Evolutionary conservation across 768 basidiomycete genomes (phyloP).

Genomic region (Tricholoma matsutake): DNA sequence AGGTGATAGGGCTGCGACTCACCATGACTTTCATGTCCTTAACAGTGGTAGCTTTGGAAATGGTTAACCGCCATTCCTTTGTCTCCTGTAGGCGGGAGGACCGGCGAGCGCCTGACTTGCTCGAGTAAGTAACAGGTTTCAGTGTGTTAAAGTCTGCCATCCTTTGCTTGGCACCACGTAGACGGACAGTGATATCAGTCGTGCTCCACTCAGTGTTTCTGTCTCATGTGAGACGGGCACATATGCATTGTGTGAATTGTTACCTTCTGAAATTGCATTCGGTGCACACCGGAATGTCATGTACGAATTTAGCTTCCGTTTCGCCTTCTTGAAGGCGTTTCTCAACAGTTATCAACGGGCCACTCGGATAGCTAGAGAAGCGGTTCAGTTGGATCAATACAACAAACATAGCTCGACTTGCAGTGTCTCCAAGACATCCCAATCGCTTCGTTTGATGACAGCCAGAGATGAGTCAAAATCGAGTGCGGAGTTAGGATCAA

Average conservation of each 20-base stretch:
- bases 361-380: conserved; percentile 51
- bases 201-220: conserved; percentile 58
- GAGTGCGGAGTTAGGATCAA: conserved; percentile 61
- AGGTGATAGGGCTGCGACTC: conserved; percentile 18
- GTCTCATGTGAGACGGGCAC: not conserved
- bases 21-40: conserved; percentile 80
- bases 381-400: not conserved
- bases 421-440: conserved; percentile 59
- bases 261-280: conserved; percentile 62
- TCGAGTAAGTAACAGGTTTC: conserved; percentile 25
- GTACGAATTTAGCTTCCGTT: conserved; percentile 35
- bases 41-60: conserved; percentile 65
- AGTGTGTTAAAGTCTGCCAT: conserved; percentile 13
- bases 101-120: conserved; percentile 50
- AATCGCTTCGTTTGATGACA: conserved; percentile 60
- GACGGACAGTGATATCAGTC: conserved; percentile 60
- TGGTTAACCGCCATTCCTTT: conserved; percentile 48
- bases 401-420: conserved; percentile 30
- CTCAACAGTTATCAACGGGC: conserved; percentile 50
- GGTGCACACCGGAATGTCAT: conserved; percentile 53
- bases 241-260: not conserved
- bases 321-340: conserved; percentile 30
- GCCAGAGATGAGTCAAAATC: conserved; percentile 58
- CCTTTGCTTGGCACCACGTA: conserved; percentile 23
- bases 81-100: conserved; percentile 68